Conservation (phyloP, 768 basidiomycete genomes). For the Lactarius tabidus region DNA sequence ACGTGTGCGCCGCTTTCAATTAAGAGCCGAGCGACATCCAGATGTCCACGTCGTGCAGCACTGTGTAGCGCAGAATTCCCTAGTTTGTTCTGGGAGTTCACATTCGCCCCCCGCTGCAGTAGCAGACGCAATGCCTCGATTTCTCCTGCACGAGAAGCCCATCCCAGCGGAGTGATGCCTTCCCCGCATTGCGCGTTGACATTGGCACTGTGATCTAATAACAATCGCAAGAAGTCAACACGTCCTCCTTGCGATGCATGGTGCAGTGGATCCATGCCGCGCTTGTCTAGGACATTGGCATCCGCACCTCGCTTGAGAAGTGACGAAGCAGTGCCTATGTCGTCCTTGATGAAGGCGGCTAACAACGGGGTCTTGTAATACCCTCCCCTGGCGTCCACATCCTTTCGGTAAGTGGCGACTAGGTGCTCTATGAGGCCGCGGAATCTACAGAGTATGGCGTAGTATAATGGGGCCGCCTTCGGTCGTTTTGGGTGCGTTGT, state of each 20-base stretch:
- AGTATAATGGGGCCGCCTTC: neutral
- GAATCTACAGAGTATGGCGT: neutral
- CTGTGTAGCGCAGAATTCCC: too few relatives aligned
- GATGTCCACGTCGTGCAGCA: too few relatives aligned
- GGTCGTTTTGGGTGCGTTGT: neutral
- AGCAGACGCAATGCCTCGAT: too few relatives aligned
- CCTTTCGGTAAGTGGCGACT: neutral
- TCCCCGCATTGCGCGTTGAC: too few relatives aligned
- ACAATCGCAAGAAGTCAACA: neutral
- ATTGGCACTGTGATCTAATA: neutral
- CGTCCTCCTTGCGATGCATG: neutral
- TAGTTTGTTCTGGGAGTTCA: too few relatives aligned
- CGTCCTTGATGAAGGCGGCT: neutral
- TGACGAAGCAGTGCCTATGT: neutral
- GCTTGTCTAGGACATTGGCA: neutral
- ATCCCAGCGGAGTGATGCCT: too few relatives aligned
- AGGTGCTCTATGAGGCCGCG: neutral
- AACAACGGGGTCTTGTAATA: neutral
- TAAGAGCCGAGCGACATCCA: too few relatives aligned
- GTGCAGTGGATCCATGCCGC: neutral
- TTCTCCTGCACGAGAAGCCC: too few relatives aligned
- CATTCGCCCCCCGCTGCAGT: too few relatives aligned
- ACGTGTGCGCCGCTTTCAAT: too few relatives aligned
- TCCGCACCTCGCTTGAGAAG: conserved; percentile 3
- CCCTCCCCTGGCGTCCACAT: neutral